Evolutionary conservation across 176 grass and related monocot species (phyloP), one percentile per base, ranked within the genome.

Genomic region (Cocos nucifera): DNA sequence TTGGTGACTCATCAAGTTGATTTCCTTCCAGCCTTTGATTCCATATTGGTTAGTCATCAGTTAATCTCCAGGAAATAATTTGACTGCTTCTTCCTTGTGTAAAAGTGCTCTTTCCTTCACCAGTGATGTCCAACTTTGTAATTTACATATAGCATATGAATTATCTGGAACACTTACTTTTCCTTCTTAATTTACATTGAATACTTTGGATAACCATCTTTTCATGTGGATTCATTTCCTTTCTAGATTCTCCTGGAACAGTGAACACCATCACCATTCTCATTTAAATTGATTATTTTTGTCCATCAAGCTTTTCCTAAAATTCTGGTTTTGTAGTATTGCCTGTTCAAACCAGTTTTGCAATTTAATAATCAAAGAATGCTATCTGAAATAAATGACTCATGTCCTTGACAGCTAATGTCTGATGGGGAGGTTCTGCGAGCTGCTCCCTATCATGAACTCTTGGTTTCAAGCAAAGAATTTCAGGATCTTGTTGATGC

Each of bases 401-500:
- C 20, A 24, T 15, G 35, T 62, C 27, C 68, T 61, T 61, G 26
- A 17, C 93, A 92, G 93, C 78, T 98, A 64, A 98, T 98, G 76
- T 91, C 84, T 26, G 73, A 88, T 58, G 93, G 93, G 3, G 56
- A 81, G 64, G 56, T 98, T 79, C 68, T 91, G 59, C 76, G 6
- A 3, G 57, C 81, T 29, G 93, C 75, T 57, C 50, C 79, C 64
- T 98, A 82, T 67, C 63, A 76, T 27, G 73, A 83, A 70, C 62
- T 98, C 27, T 50, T 88, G 61, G 67, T 63, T 69, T 63, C 67
- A 53, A 85, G 79, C 53, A 74, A 86, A 79, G 93, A 91, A 75
- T 98, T 98, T 59, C 82, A 92, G 61, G 65, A 76, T 57, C 87
- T 98, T 64, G 93, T 92, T 28, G 73, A 85, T 71, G 87, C 87